Evolutionary conservation across 306 rosid species (phyloP), one percentile per base, ranked within the genome.

Genomic region (Vachellia pachyceras): DNA sequence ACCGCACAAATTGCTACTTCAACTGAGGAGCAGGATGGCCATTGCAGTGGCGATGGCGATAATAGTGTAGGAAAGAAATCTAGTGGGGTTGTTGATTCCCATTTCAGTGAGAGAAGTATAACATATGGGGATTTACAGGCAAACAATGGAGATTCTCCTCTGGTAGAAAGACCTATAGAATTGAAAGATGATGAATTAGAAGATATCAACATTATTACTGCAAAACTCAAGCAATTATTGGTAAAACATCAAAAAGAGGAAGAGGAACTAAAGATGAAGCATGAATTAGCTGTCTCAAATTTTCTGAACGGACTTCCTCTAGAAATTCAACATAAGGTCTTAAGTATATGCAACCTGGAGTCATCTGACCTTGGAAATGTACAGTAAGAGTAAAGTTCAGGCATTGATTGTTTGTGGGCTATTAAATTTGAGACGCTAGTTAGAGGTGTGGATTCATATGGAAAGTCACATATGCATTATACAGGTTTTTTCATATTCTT

Each of bases 211-310:
- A 36, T 78, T 75, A 75, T 90, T 68, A 88, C 83, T 18, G 73
- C 61, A 49, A 70, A 83, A 83, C 82, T 93, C 37, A 86, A 88
- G 81, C 85, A 50, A 69, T 72, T 93, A 82, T 82, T 93, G 82
- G 64, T 37, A 64, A 81, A 69, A 25, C 97, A 93, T 54, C 80
- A 74, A 75, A 72, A 84, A 75, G 99, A 96, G 87, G 65, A 92
- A 20, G 89, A 79, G 35, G 92, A 90, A 61, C 86, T 96, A 66
- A 86, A 86, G 85, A 86, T 71, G 90, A 87, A 86, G 57, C 98
- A 96, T 84, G 79, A 88, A 82, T 80, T 84, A 72, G 92, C 75
- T 79, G 80, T 88, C 77, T 81, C 84, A 12, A 87, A 90, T 75
- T 69, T 90, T 78, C 37, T 93, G 70, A 78, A 82, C 55, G 91